Evolutionary conservation across 441 rosid species (phyloP).

Genomic region (Biscutella laevigata): DNA sequence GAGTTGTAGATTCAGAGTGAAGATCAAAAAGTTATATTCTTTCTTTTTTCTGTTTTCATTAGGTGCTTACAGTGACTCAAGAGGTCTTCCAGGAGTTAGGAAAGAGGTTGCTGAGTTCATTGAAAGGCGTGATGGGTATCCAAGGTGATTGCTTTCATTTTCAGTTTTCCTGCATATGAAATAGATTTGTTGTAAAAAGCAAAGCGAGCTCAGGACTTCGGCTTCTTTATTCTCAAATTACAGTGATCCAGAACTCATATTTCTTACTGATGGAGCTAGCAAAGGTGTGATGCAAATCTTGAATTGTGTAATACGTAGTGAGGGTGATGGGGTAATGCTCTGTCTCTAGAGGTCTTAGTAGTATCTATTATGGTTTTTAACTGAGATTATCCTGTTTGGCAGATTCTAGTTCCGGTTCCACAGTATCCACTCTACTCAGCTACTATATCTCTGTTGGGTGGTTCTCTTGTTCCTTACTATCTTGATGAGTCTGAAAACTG

Average conservation of each 20-base stretch:
- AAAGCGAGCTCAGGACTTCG: slow-evolving; percentile 17
- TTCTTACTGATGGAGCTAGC: slow-evolving; percentile 96
- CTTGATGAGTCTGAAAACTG: slow-evolving; percentile 93
- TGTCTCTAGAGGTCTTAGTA: slow-evolving; percentile 11
- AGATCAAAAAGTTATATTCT: background rate
- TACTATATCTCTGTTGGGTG: slow-evolving; percentile 74
- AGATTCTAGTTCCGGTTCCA: slow-evolving; percentile 96
- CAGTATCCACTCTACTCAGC: slow-evolving; percentile 98
- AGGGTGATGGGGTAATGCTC: slow-evolving; percentile 70
- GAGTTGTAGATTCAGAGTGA: too few species aligned
- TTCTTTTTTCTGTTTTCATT: slow-evolving; percentile 7
- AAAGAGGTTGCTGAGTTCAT: slow-evolving; percentile 96
- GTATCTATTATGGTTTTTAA: slow-evolving; percentile 12
- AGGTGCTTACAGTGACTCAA: slow-evolving; percentile 97
- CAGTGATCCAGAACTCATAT: slow-evolving; percentile 93
- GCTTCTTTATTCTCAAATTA: slow-evolving; percentile 10
- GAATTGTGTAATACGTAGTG: slow-evolving; percentile 71
- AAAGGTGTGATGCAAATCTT: slow-evolving; percentile 96
- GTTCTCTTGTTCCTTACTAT: slow-evolving; percentile 88
- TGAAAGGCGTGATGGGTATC: slow-evolving; percentile 84
- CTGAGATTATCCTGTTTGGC: slow-evolving; percentile 13
- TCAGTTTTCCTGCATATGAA: background rate
- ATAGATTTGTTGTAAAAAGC: background rate
- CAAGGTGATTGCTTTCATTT: slow-evolving; percentile 50
- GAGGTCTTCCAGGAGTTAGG: slow-evolving; percentile 81